Percentiles rank a stretch among this genome's conserved stretches.
These are phyloP conservation scores for Candida montana DNA, from an alignment of 805 yeast genomes.

Conservation along the genomic window DNA sequence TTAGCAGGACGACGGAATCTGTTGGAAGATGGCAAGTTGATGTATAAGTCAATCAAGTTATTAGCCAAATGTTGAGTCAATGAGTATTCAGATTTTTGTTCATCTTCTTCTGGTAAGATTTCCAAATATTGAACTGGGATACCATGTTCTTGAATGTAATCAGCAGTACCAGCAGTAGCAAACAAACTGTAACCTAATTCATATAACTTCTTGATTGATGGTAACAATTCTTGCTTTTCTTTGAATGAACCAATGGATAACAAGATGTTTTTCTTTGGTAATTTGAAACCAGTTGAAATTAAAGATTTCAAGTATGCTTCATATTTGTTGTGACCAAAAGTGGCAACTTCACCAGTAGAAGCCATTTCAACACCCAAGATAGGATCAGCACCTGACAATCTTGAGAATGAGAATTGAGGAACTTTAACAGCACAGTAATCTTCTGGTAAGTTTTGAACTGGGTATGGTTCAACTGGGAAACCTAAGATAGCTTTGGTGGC, in stretches of 20 bases:
- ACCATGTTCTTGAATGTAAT: conserved; percentile 91
- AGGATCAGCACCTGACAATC: conserved; percentile 97
- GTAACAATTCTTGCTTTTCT: conserved; percentile 90
- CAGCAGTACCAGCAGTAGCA: conserved; percentile 99
- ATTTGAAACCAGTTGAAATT: conserved; percentile 89
- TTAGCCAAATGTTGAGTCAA: conserved; percentile 94
- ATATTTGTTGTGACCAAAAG: conserved; percentile 92
- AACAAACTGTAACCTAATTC: conserved; percentile 85
- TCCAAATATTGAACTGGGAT: conserved; percentile 94
- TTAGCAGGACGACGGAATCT: conserved; percentile 98
- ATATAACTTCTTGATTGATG: conserved; percentile 73
- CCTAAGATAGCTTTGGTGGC: conserved; percentile 96
- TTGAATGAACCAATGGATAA: conserved; percentile 94
- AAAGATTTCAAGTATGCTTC: conserved; percentile 96
- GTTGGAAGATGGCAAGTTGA: conserved; percentile 94
- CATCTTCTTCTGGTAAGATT: conserved; percentile 65
- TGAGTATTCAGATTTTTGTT: conserved; percentile 89
- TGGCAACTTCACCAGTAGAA: conserved; percentile 97
- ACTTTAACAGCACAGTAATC: conserved; percentile 95
- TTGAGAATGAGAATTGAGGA: conserved; percentile 95
- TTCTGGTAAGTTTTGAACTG: conserved; percentile 81
- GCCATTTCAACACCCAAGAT: conserved; percentile 99
- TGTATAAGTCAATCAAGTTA: conserved; percentile 91
- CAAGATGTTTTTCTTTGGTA: conserved; percentile 92
- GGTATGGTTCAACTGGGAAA: conserved; percentile 82